phyloP scores from a whole-genome alignment of 2,329 filamentous ascomycete species.

The Ceratocystis destructans region DNA sequence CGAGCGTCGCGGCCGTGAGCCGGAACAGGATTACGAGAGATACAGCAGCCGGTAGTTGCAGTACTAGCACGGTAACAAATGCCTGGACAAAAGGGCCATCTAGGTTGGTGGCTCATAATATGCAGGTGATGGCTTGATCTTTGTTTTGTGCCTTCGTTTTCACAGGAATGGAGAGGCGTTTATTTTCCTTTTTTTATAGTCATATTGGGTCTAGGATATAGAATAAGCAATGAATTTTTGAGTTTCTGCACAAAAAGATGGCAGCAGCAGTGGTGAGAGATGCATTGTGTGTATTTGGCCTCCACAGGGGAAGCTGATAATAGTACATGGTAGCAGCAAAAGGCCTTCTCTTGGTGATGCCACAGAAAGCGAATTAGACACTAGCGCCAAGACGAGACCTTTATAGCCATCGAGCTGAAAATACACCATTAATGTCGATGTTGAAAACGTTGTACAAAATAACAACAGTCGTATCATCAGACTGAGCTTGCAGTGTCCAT shows the following conservation, averaged over 20 bases:
- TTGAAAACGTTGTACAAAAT: not conserved
- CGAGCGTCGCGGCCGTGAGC: conserved; percentile 26
- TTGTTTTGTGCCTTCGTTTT: conserved; percentile 8
- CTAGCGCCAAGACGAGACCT: not conserved
- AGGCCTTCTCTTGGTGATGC: not conserved
- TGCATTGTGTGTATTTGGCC: not conserved
- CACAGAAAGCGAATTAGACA: not conserved
- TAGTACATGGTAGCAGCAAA: conserved; percentile 1
- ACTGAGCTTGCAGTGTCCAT: not conserved
- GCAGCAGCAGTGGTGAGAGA: not conserved
- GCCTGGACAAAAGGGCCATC: not conserved
- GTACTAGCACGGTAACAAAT: not conserved
- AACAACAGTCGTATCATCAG: not conserved
- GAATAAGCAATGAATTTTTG: conserved; percentile 17
- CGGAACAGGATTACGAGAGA: conserved; percentile 27
- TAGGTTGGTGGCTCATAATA: not conserved
- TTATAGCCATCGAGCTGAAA: not conserved
- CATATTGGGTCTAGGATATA: conserved; percentile 17
- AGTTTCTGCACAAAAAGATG: not conserved
- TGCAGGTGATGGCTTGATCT: conserved; percentile 10
- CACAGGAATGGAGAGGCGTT: conserved; percentile 13
- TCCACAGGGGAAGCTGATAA: conserved; percentile 1
- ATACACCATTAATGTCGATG: not conserved
- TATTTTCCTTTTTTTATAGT: conserved; percentile 6
- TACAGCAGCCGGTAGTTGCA: conserved; percentile 17